A percentile compares a stretch with the other conserved stretches of the same genome.
Evolutionary conservation across 805 yeast species (phyloP).

Genomic region (Candida piceae): DNA sequence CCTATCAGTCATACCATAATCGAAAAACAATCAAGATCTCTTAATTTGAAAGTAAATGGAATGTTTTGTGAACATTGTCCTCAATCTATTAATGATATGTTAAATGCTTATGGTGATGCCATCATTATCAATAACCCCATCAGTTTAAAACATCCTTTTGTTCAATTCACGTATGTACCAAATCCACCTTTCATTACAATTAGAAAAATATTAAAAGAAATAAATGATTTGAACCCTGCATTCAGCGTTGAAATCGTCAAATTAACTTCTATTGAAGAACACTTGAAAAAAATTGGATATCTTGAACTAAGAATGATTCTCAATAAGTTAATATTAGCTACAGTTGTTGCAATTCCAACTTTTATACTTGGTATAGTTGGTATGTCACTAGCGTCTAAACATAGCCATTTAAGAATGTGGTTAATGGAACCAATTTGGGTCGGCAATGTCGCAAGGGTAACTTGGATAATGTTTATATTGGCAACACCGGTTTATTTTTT

Average conservation of each 20-base stretch:
- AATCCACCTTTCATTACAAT: constrained; percentile 48
- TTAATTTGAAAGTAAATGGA: constrained; percentile 53
- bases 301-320: constrained; percentile 44
- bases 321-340: constrained; percentile 42
- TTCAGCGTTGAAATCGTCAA: constrained; percentile 52
- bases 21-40: constrained; percentile 47
- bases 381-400: constrained; percentile 50
- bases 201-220: constrained; percentile 46
- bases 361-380: constrained; percentile 65
- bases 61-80: constrained; percentile 76
- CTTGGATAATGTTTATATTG: constrained; percentile 61
- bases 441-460: constrained; percentile 54
- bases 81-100: constrained; percentile 41
- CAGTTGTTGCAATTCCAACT: constrained; percentile 56
- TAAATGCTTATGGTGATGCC: constrained; percentile 51
- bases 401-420: constrained; percentile 44
- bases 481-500: constrained; percentile 72
- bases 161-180: constrained; percentile 64
- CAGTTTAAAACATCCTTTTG: constrained; percentile 49
- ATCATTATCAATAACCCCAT: constrained; percentile 52
- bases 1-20: constrained; percentile 44
- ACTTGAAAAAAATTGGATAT: constrained; percentile 44
- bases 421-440: constrained; percentile 57
- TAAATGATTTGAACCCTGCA: constrained; percentile 38
- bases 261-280: constrained; percentile 58